Conservation (phyloP, 108 stramenopile species). For the Skeletonema menzelii region DNA sequence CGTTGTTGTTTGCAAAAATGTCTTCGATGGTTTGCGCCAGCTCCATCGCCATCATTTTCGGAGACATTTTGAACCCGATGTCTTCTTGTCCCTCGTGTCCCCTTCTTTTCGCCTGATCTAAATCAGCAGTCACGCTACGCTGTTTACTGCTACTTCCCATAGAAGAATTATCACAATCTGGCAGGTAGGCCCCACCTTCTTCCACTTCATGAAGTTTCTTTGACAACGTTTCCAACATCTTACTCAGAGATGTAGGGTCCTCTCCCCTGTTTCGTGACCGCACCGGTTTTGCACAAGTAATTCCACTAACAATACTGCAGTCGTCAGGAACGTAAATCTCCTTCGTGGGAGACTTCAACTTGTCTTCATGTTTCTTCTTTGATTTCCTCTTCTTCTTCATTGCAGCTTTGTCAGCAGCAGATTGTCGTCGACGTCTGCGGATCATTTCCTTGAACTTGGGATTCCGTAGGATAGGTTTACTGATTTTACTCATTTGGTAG, state of each 20-base stretch:
- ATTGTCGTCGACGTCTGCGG: constrained; percentile 12
- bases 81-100: background rate
- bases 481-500: constrained; percentile 40
- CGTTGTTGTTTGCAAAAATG: constrained; percentile 44
- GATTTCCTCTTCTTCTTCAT: background rate
- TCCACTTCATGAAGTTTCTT: constrained; percentile 47
- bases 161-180: background rate
- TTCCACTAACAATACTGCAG: background rate
- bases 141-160: background rate
- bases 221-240: constrained; percentile 32
- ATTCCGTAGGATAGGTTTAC: constrained; percentile 46
- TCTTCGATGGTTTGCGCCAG: constrained; percentile 41
- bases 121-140: background rate
- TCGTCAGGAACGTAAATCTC: background rate
- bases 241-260: constrained; percentile 19
- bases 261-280: background rate
- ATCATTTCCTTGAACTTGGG: constrained; percentile 44
- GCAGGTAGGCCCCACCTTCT: constrained; percentile 5
- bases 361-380: background rate
- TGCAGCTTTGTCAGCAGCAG: background rate
- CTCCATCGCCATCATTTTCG: constrained; percentile 42
- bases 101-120: background rate
- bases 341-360: background rate
- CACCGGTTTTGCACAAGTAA: background rate
- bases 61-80: constrained; percentile 26